Evolutionary conservation across 805 yeast species (phyloP), one percentile per base, ranked within the genome.

Genomic region (Saccharomycopsis sp.): DNA sequence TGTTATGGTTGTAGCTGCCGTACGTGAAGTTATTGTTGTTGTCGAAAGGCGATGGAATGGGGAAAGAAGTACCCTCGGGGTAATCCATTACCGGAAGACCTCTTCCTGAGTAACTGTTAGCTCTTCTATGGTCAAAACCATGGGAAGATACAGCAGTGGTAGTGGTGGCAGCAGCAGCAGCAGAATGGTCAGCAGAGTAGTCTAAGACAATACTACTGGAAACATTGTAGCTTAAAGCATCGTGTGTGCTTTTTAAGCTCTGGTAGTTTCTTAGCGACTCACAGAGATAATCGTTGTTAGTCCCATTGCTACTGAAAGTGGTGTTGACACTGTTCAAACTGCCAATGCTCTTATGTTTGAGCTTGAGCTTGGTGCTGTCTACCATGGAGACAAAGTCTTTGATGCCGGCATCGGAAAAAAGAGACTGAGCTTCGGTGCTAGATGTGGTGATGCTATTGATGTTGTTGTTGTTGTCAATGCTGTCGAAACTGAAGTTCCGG

Each of bases 301-400:
- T 18, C 21, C 24, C 24, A 53, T 40, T n/a, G 15, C 16, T n/a
- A 29, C 37, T 29, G 37, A 29, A 29, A 29, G 37, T 12, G 12
- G 37, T 29, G 12, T 29, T 29, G 12, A 12, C 37, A 18, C 16
- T 23, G 14, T 46, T 44, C n/a, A 34, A 18, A 46, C 56, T 46
- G 24, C 37, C 51, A 23, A 51, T 23, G 23, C 24, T 16, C 5
- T 16, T 47, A 23, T 29, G n/a, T n/a, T 53, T 53, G 56, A 53
- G 47, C 15, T 34, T 40, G 21, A 44, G 18, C 18, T 53, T 53
- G 12, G 24, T 41, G 20, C n/a, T 24, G 21, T 53, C 56, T 18
- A 53, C 41, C 56, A 44, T 46, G 29, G 16, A 34, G 16, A 53
- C 56, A 53, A 53, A 53, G 15, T 53, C 56, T 34, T 24, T 53